These are phyloP conservation scores for Solanum stenotomum DNA, from an alignment of 257 asterid genomes.

Conservation along the genomic window DNA sequence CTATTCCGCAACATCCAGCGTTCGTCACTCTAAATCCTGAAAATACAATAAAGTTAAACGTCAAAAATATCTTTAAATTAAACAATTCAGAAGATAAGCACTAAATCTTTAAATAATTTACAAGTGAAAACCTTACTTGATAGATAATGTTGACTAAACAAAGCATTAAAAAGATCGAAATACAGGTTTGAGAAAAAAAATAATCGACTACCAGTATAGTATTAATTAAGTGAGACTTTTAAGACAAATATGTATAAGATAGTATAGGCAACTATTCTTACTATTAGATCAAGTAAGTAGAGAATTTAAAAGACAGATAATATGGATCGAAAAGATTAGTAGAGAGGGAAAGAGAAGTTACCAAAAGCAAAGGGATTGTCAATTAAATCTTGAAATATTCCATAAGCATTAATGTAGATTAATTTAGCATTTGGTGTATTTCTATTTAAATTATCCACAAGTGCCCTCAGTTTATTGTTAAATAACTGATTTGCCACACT, in stretches of 20 bases:
- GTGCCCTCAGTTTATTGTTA: constrained; percentile 41
- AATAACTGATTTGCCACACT: constrained; percentile 67
- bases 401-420: constrained; percentile 67
- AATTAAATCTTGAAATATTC: constrained; percentile 70
- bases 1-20: constrained; percentile 86
- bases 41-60: neutral
- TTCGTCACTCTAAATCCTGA: constrained; percentile 72
- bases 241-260: neutral
- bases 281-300: neutral
- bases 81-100: no score
- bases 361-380: constrained; percentile 58
- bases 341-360: constrained; percentile 2
- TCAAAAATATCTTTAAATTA: neutral
- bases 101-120: no score
- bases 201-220: neutral
- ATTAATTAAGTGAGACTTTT: neutral
- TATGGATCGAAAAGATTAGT: neutral
- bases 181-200: no score
- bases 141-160: neutral
- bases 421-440: constrained; percentile 49
- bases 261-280: neutral
- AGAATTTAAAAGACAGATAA: neutral
- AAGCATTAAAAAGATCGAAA: neutral
- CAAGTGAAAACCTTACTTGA: neutral
- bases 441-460: constrained; percentile 61